These are phyloP conservation scores for Blastocystis sp. DNA, from an alignment of 352 stramenopile species.

Conservation along the genomic window DNA sequence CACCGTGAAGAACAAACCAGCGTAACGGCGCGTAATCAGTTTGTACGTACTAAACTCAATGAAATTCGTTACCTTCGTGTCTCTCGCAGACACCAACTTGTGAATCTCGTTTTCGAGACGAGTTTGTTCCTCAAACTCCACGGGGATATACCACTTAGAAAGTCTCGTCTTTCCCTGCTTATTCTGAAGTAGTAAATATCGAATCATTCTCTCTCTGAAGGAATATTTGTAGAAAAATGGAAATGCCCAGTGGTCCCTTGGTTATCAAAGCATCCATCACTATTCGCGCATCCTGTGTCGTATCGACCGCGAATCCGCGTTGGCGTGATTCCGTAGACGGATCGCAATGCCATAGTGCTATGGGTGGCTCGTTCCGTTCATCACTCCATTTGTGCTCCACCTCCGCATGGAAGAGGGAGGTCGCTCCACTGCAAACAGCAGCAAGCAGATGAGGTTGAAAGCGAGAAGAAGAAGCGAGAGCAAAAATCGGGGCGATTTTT, in stretches of 20 bases:
- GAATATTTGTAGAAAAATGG: not conserved
- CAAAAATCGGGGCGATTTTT: not conserved
- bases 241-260: constrained; percentile 40
- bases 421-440: too few relatives aligned
- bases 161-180: constrained; percentile 96
- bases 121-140: constrained; percentile 81
- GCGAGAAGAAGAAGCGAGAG: too few relatives aligned
- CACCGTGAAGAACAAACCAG: constrained; percentile 96
- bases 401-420: too few relatives aligned
- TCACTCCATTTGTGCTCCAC: too few relatives aligned
- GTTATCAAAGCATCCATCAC: constrained; percentile 8
- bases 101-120: constrained; percentile 88
- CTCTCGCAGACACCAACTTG: constrained; percentile 84
- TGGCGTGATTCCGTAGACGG: too few relatives aligned
- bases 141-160: constrained; percentile 95
- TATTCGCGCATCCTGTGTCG: too few relatives aligned
- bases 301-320: too few relatives aligned
- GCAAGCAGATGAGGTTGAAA: too few relatives aligned
- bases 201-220: constrained; percentile 80
- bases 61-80: constrained; percentile 91
- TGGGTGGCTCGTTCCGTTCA: too few relatives aligned
- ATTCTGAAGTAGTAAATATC: constrained; percentile 98
- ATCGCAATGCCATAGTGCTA: too few relatives aligned
- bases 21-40: constrained; percentile 97
- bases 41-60: constrained; percentile 98